These are phyloP conservation scores for Ustilaginoidea virens DNA, from an alignment of 2,329 filamentous ascomycete species.

Conservation along the genomic window DNA sequence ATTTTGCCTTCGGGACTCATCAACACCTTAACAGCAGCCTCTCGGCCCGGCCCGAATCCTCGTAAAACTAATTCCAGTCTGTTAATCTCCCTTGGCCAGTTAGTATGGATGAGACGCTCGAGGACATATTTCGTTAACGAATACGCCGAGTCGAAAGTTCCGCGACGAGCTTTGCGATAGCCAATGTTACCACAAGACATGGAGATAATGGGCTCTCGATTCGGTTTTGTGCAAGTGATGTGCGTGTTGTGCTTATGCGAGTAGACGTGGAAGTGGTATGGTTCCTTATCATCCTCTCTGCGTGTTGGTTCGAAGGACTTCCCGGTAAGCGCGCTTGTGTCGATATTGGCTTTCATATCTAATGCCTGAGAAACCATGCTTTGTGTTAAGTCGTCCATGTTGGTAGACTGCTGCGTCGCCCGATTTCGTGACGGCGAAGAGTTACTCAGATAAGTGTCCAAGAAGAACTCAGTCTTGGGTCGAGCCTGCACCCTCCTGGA, in stretches of 20 bases:
- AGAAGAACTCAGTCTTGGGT: constrained; percentile 14
- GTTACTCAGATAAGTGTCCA: constrained; percentile 19
- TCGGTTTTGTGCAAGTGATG: constrained; percentile 74
- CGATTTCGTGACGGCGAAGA: constrained; percentile 8
- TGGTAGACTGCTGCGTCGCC: constrained; percentile 11
- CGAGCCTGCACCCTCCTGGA: constrained; percentile 10
- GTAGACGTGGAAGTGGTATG: constrained; percentile 79
- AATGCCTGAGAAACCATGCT: constrained; percentile 24
- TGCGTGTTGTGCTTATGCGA: constrained; percentile 90
- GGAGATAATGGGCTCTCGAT: constrained; percentile 63
- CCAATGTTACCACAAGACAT: constrained; percentile 77
- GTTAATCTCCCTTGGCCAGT: constrained; percentile 60
- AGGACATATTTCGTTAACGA: constrained; percentile 76
- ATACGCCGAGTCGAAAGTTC: constrained; percentile 81
- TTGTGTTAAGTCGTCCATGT: constrained; percentile 19
- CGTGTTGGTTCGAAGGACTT: constrained; percentile 7
- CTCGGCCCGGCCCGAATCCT: constrained; percentile 75
- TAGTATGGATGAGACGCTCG: constrained; percentile 68
- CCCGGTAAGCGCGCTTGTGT: constrained; percentile 17
- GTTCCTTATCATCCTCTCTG: constrained; percentile 32
- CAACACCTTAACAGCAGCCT: constrained; percentile 80
- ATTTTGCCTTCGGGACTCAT: constrained; percentile 70
- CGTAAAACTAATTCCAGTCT: constrained; percentile 66
- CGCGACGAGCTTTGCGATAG: constrained; percentile 70
- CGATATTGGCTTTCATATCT: constrained; percentile 16